These are phyloP conservation scores for Fonsecaea nubica DNA, from an alignment of 2,329 filamentous ascomycete species.

Conservation along the genomic window DNA sequence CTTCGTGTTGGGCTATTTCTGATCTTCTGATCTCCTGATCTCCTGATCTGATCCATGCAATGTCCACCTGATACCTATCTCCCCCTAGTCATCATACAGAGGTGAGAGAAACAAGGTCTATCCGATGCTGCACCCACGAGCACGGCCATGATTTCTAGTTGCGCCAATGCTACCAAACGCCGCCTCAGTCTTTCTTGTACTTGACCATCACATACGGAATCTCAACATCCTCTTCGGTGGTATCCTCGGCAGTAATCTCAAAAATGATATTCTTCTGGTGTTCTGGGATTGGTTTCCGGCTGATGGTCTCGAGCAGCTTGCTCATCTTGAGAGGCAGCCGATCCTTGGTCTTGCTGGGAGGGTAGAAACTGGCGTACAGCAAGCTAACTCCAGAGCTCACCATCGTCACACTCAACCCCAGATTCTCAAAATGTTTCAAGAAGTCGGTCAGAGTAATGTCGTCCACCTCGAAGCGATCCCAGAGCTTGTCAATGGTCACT, in stretches of 20 bases:
- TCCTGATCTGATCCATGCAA: not conserved
- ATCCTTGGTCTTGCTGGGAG: conserved; percentile 80
- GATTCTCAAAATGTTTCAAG: conserved; percentile 77
- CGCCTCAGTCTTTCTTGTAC: conserved; percentile 47
- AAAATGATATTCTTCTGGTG: conserved; percentile 97
- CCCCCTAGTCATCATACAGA: conserved; percentile 8
- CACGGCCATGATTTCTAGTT: not conserved
- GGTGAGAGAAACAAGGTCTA: conserved; percentile 11
- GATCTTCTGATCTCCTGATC: not conserved
- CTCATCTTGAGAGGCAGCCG: conserved; percentile 83
- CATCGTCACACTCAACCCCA: conserved; percentile 86
- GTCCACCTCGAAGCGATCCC: conserved; percentile 89
- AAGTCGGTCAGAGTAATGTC: conserved; percentile 87
- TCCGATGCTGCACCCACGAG: not conserved
- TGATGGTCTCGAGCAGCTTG: conserved; percentile 83
- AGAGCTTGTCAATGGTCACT: conserved; percentile 90
- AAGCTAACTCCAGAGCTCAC: conserved; percentile 96
- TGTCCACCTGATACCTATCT: not conserved
- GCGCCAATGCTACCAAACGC: conserved; percentile 5
- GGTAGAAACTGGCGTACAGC: conserved; percentile 92
- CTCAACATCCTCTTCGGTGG: conserved; percentile 90
- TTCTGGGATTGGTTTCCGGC: conserved; percentile 86
- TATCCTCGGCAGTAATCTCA: conserved; percentile 91
- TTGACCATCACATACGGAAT: conserved; percentile 95
- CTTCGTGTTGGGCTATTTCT: not conserved